These are phyloP conservation scores for Annulohypoxylon stygium DNA, from an alignment of 495 filamentous ascomycete genomes.

Conservation along the genomic window DNA sequence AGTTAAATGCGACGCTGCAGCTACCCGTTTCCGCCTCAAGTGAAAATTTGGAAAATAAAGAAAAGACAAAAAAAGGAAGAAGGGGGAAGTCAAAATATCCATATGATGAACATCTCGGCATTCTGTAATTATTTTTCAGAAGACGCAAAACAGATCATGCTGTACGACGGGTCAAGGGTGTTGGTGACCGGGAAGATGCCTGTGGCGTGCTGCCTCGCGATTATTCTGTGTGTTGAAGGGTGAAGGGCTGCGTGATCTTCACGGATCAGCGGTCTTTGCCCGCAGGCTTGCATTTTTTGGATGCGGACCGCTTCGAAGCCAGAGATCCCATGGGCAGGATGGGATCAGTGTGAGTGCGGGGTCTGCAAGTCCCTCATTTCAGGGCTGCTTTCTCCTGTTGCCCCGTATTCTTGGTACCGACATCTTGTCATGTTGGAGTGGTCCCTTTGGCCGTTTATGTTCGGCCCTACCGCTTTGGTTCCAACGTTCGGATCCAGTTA, in stretches of 20 bases:
- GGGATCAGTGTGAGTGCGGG: constrained; percentile 28
- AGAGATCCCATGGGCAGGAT: constrained; percentile 4
- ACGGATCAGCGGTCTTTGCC: constrained; percentile 24
- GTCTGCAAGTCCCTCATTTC: constrained; percentile 34
- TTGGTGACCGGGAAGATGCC: constrained; percentile 25
- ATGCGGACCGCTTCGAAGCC: constrained; percentile 9
- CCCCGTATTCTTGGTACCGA: constrained; percentile 41
- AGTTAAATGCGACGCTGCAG: constrained; percentile 31
- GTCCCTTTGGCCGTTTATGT: constrained; percentile 12
- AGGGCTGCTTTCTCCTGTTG: neutral
- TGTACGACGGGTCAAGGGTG: constrained; percentile 33
- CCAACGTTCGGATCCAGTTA: constrained; percentile 7
- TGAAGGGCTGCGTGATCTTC: constrained; percentile 22
- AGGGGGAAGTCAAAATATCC: neutral
- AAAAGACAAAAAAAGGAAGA: constrained; percentile 2
- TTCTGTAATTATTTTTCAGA: neutral
- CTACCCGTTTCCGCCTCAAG: constrained; percentile 35
- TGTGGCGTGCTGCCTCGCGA: constrained; percentile 33
- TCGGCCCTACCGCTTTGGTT: constrained; percentile 25
- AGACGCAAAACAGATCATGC: constrained; percentile 31
- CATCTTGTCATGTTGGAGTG: constrained; percentile 23
- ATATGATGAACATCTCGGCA: constrained; percentile 27
- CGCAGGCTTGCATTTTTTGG: constrained; percentile 16
- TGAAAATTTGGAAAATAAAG: constrained; percentile 10
- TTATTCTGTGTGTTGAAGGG: constrained; percentile 12